Evolutionary conservation across 495 filamentous ascomycete genomes (phyloP), one percentile per base, ranked within the genome.

Genomic region (Bacidia rubella): DNA sequence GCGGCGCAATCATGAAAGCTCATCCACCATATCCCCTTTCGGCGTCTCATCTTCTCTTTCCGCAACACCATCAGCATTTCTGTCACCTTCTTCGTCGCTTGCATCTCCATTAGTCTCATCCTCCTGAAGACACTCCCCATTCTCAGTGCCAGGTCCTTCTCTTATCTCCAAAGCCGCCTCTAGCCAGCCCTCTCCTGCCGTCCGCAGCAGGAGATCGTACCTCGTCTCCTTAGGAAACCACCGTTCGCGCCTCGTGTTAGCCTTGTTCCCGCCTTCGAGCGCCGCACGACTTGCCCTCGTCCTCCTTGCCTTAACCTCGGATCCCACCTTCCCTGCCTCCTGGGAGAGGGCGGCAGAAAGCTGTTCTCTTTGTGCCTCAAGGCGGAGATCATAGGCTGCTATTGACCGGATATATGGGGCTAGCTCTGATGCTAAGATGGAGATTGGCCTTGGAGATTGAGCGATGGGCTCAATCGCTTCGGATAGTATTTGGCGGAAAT

Each of bases 331-430:
- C 22, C 66, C 70, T 2, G 69, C 74, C 32, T 70, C 67, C 23
- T 73, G 67, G 35, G 77, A 76, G 17, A 89, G 63, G 1, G 90
- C 60, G 12, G 68, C 78, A 54, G 80, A 80, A 2, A 86, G 61
- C 15, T 73, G 74, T 12, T 78, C 57, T 0, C 89, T 74, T 55
- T 86, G 76, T 55, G 81, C 71, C 47, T 85, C 79, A 0, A 89
- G 73, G 11, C 71, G 72, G 2, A 79, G 66, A 55, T 95, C 90
- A 60, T 85, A 84, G 0, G 78, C 68, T 24, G 87, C 80, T 57
- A 96, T 95, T 10, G 73, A 69, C 19, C 92, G 82, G 20, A 94
- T 74, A 57, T 85, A 96, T 0, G 90, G 90, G 0, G 85, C 87
- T 5, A 95, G 66, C 54, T 98, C 92, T 42, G 83, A 73, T 3